Conservation (phyloP, 192 early-diverging fungal genomes). For the Entomortierella parvispora region DNA sequence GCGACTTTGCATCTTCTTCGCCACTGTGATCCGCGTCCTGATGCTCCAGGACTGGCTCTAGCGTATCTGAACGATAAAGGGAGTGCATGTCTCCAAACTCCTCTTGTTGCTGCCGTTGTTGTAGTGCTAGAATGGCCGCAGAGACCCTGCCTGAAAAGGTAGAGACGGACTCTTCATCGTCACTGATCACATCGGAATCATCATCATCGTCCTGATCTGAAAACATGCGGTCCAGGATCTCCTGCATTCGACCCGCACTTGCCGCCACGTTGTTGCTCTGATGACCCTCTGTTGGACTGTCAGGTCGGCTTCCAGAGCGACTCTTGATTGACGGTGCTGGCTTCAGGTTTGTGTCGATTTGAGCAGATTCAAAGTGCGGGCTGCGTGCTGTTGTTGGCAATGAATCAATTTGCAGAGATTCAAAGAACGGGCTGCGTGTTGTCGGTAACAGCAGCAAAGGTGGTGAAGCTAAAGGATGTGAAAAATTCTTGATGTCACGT, state of each 20-base stretch:
- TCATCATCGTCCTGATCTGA: conserved; percentile 41
- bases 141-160: conserved; percentile 44
- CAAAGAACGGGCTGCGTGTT: conserved; percentile 19
- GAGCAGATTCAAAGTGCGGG: not conserved
- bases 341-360: not conserved
- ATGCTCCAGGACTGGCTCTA: conserved; percentile 35
- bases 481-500: not conserved
- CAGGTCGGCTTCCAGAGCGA: conserved; percentile 31
- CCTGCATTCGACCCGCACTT: conserved; percentile 46
- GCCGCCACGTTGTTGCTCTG: conserved; percentile 34
- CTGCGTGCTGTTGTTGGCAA: not conserved
- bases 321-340: conserved; percentile 16
- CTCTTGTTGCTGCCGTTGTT: conserved; percentile 30
- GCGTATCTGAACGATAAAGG: conserved; percentile 29
- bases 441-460: conserved; percentile 19
- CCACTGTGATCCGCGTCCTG: not conserved
- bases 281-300: conserved; percentile 39
- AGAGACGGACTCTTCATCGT: conserved; percentile 29
- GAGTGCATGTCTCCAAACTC: conserved; percentile 41
- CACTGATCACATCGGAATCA: conserved; percentile 30
- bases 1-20: not conserved
- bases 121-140: conserved; percentile 38
- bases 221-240: conserved; percentile 52
- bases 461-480: conserved; percentile 1
- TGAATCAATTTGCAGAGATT: conserved; percentile 14